Conservation (phyloP, 768 basidiomycete species). For the Boletales sp. region DNA sequence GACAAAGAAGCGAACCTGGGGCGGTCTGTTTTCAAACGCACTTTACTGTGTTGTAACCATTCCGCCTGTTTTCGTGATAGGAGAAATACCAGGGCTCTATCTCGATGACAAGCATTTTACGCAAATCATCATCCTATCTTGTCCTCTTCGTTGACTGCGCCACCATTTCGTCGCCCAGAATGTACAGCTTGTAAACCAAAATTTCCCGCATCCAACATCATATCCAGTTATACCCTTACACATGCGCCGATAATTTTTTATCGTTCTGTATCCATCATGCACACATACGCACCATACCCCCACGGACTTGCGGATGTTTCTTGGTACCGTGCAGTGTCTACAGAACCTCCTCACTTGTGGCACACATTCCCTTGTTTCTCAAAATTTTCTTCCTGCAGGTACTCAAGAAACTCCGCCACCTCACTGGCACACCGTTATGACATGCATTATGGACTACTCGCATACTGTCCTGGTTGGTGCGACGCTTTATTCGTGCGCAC, state of each 20-base stretch:
- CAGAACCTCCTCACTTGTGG: slow-evolving; percentile 8
- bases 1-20: slow-evolving; percentile 11
- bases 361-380: slow-evolving; percentile 12
- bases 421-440: slow-evolving; percentile 16
- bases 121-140: background rate
- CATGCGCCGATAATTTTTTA: slow-evolving; percentile 24
- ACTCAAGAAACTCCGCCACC: slow-evolving; percentile 15
- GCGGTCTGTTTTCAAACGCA: slow-evolving; percentile 21
- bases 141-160: slow-evolving; percentile 3
- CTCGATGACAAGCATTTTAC: slow-evolving; percentile 12
- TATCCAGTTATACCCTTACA: slow-evolving; percentile 25
- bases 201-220: slow-evolving; percentile 4
- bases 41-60: slow-evolving; percentile 26
- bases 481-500: slow-evolving; percentile 7
- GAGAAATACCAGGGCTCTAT: slow-evolving; percentile 27
- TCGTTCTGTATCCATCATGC: slow-evolving; percentile 35
- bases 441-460: slow-evolving; percentile 28
- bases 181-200: slow-evolving; percentile 24
- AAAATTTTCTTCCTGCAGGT: slow-evolving; percentile 16
- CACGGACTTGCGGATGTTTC: slow-evolving; percentile 15
- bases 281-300: slow-evolving; percentile 26
- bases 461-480: slow-evolving; percentile 23
- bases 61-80: slow-evolving; percentile 26
- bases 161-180: slow-evolving; percentile 10
- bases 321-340: slow-evolving; percentile 17